Evolutionary conservation across 2,329 filamentous ascomycete species (phyloP).

Genomic region (Raffaelea albimanens): DNA sequence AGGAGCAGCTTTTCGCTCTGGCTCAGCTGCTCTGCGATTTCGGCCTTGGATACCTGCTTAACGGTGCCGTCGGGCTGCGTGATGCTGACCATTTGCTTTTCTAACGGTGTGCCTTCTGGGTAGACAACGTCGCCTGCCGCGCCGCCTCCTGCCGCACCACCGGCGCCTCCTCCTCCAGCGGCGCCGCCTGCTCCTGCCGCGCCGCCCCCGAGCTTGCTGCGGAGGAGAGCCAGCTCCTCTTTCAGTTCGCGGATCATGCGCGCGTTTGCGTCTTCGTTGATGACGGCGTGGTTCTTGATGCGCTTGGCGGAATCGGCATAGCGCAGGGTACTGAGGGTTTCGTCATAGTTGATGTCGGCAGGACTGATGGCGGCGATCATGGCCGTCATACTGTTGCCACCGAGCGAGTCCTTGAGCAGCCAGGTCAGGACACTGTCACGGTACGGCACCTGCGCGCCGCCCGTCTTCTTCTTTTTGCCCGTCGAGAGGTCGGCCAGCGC

Average conservation of each 20-base stretch:
- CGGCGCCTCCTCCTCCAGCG: slow-evolving; percentile 31
- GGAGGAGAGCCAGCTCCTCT: slow-evolving; percentile 78
- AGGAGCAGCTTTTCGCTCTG: slow-evolving; percentile 95
- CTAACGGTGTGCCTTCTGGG: slow-evolving; percentile 80
- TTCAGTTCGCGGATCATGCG: slow-evolving; percentile 98
- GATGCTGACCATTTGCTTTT: slow-evolving; percentile 95
- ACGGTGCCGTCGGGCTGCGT: slow-evolving; percentile 73
- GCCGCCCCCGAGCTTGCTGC: slow-evolving; percentile 65
- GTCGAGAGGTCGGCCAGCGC: slow-evolving; percentile 85
- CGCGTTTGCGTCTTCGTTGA: slow-evolving; percentile 98
- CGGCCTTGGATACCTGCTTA: slow-evolving; percentile 95
- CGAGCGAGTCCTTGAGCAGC: slow-evolving; percentile 92
- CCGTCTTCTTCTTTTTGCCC: slow-evolving; percentile 68
- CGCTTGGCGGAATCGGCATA: slow-evolving; percentile 97
- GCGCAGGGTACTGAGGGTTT: slow-evolving; percentile 87
- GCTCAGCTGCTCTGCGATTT: slow-evolving; percentile 91
- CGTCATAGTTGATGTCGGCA: slow-evolving; percentile 97
- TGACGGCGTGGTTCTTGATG: slow-evolving; percentile 99
- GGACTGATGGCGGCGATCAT: slow-evolving; percentile 99
- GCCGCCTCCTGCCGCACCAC: slow-evolving; percentile 38
- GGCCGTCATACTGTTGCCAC: slow-evolving; percentile 97
- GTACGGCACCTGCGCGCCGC: slow-evolving; percentile 73
- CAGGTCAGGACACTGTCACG: slow-evolving; percentile 95
- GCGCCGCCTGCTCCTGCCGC: slow-evolving; percentile 33
- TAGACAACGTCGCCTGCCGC: slow-evolving; percentile 71